Conservation (phyloP, 2,329 filamentous ascomycete genomes). For the Phialemonium atrogriseum region DNA sequence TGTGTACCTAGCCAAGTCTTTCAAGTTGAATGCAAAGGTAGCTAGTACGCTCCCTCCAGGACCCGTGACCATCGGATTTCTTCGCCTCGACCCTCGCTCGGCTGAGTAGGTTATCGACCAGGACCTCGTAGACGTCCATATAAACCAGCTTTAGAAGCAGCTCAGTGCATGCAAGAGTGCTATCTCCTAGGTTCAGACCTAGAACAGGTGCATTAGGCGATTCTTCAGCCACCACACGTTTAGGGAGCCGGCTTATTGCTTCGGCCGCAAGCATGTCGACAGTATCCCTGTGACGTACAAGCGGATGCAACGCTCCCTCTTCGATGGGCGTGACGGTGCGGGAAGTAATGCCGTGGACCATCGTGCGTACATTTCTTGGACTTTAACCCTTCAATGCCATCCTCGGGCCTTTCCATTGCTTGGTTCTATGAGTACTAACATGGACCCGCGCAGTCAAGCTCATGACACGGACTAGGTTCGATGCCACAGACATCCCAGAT, state of each 20-base stretch:
- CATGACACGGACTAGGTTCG: constrained; percentile 24
- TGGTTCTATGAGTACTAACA: no score
- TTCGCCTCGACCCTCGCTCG: constrained; percentile 42
- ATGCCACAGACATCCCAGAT: constrained; percentile 29
- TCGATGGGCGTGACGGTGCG: no score
- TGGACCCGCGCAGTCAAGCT: constrained; percentile 12
- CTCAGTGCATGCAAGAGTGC: constrained; percentile 41
- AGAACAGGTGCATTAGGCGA: constrained; percentile 43
- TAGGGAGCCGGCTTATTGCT: constrained; percentile 41
- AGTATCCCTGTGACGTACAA: no score
- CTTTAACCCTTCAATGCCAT: no score
- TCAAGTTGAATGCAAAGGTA: no score
- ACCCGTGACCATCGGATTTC: constrained; percentile 45
- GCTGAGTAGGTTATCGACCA: constrained; percentile 54
- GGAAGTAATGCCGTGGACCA: no score
- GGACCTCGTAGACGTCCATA: constrained; percentile 48
- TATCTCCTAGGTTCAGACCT: constrained; percentile 37
- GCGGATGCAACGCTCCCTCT: no score
- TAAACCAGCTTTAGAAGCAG: constrained; percentile 49
- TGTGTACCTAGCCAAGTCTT: constrained; percentile 30
- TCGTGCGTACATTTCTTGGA: no score
- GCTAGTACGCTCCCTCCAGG: constrained; percentile 41
- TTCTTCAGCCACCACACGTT: constrained; percentile 49
- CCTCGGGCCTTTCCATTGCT: no score
- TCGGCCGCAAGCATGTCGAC: no score